Conservation (phyloP, 2,329 filamentous ascomycete genomes). For the Neocucurbitaria cava region DNA sequence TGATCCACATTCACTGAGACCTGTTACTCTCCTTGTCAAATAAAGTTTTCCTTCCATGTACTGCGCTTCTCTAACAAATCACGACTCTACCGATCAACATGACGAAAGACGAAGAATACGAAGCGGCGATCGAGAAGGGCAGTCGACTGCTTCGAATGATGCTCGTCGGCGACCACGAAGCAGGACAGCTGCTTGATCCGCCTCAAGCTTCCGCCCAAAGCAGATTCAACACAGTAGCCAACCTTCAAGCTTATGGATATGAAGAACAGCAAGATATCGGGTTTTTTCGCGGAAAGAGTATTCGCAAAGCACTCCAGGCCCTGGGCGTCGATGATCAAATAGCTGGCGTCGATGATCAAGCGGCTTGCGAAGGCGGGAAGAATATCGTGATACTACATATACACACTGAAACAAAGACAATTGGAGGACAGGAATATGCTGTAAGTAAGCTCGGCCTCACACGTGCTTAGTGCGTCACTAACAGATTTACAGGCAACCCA, state of each 20-base stretch:
- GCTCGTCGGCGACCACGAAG: background rate
- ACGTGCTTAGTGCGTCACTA: background rate
- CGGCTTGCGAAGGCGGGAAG: background rate
- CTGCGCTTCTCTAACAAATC: background rate
- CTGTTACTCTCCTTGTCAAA: background rate
- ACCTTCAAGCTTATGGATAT: background rate
- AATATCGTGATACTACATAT: background rate
- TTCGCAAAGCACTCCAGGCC: background rate
- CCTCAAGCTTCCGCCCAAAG: background rate
- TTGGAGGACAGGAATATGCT: background rate
- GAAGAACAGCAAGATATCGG: background rate
- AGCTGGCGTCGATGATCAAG: background rate
- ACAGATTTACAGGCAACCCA: background rate
- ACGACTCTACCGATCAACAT: background rate
- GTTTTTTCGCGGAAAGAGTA: background rate
- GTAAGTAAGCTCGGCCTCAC: background rate
- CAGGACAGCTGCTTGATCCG: background rate
- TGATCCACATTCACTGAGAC: background rate
- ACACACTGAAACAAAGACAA: background rate
- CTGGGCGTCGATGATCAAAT: background rate
- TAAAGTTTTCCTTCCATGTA: background rate
- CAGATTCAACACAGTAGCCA: background rate
- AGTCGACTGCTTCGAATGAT: background rate
- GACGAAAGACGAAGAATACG: background rate
- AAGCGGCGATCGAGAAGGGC: slow-evolving; percentile 3